Evolutionary conservation across 805 yeast species (phyloP), one percentile per base, ranked within the genome.

Genomic region (Pichia californica): DNA sequence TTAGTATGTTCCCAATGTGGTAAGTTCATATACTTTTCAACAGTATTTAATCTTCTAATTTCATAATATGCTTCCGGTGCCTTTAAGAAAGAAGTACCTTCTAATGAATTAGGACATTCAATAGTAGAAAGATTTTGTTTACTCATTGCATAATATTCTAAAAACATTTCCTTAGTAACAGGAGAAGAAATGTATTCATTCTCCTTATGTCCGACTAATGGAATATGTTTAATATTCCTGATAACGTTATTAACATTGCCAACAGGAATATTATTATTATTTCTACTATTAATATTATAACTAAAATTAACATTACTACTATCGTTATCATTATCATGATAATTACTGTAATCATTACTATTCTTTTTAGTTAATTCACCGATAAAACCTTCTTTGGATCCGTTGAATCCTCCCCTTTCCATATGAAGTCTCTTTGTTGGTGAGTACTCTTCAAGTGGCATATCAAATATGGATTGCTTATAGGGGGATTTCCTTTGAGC

Each of bases 51-150:
- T 40, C 86, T 62, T 11, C 58, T 48, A 1, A 59, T 50, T 52
- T 83, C 88, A 36, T 70, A 61, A 50, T 70, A 70, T 36, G 76
- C 67, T 19, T 71, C 77, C 0, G 91, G 91, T 0, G 89, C 79
- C 25, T 69, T 66, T 63, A 81, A 65, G 41, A 77, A 62, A 3
- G 76, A 76, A 5, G 61, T 57, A 7, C 59, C 64, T 18, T 64
- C 55, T 44, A 77, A 68, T 48, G 81, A 74, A 0, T 71, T 61
- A 0, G 91, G 91, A 40, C 78, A 64, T 2, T 72, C 69, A 3
- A 80, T 72, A 16, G 63, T 64, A 0, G 82, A 74, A 7, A 79
- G 55, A 45, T 77, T 77, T 75, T 77, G 70, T 50, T 70, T 73
- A 3, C 80, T 81, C 64, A 70, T 62, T 36, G 70, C 71, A 53